Conservation (phyloP, 1,284 basidiomycete species). For the Grifola frondosa region DNA sequence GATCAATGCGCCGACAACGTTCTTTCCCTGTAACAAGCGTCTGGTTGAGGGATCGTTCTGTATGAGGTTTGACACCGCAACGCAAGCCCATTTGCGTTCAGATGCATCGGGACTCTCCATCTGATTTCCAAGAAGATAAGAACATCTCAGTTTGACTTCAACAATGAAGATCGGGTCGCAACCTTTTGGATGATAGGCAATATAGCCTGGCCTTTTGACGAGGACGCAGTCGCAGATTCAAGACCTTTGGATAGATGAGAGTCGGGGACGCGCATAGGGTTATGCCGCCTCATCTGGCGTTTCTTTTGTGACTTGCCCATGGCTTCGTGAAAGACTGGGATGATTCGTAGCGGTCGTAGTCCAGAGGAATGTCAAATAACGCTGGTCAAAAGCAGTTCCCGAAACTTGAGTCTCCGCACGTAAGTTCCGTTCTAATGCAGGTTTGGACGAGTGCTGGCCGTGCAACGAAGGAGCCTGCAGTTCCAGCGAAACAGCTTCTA, state of each 20-base stretch:
- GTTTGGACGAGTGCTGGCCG: too few relatives aligned
- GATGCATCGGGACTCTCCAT: conserved; percentile 71
- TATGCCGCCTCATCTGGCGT: conserved; percentile 76
- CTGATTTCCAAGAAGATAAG: conserved; percentile 36
- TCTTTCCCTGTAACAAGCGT: conserved; percentile 85
- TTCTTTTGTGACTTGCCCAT: conserved; percentile 94
- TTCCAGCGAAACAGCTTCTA: too few relatives aligned
- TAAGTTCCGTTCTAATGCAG: too few relatives aligned
- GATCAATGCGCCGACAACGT: conserved; percentile 85
- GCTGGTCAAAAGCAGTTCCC: too few relatives aligned
- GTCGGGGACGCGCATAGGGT: conserved; percentile 89
- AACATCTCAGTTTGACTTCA: background rate
- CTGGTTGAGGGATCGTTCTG: conserved; percentile 87
- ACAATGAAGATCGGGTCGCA: background rate
- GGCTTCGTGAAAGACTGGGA: too few relatives aligned
- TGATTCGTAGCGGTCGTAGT: too few relatives aligned
- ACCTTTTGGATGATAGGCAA: conserved; percentile 89
- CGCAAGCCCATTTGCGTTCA: conserved; percentile 91
- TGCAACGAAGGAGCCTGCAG: too few relatives aligned
- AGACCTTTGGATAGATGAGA: conserved; percentile 83
- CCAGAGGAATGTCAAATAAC: too few relatives aligned
- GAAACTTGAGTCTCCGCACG: too few relatives aligned
- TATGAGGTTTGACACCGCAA: conserved; percentile 87
- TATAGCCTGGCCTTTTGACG: conserved; percentile 75
- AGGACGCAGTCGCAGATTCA: conserved; percentile 63